phyloP scores from a whole-genome alignment of 2,329 filamentous ascomycete species.

The Fusarium sp. region DNA sequence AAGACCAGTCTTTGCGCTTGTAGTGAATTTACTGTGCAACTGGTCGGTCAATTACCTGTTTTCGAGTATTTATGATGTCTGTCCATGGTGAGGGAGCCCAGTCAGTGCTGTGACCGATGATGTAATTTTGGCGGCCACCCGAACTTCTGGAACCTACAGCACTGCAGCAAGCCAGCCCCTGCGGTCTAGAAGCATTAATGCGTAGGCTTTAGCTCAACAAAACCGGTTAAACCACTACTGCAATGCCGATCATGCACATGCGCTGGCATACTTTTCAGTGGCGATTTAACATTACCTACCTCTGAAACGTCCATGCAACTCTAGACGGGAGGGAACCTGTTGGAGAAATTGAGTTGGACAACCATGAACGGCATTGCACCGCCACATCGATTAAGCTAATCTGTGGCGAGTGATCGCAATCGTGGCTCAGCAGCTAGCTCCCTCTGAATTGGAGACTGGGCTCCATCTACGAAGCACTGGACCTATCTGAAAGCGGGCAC shows the following conservation, averaged over 20 bases:
- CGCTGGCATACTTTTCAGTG: slow-evolving; percentile 26
- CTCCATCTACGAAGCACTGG: slow-evolving; percentile 12
- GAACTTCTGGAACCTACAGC: slow-evolving; percentile 30
- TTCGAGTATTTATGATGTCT: slow-evolving; percentile 29
- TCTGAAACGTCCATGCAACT: slow-evolving; percentile 28
- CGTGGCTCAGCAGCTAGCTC: slow-evolving; percentile 30
- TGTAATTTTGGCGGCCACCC: slow-evolving; percentile 40
- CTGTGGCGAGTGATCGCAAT: slow-evolving; percentile 14
- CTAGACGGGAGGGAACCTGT: slow-evolving; percentile 21
- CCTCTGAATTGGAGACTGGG: slow-evolving; percentile 19
- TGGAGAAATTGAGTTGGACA: background rate
- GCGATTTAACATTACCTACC: slow-evolving; percentile 16
- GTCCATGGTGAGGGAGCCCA: slow-evolving; percentile 36
- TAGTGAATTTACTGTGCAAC: slow-evolving; percentile 6
- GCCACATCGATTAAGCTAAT: slow-evolving; percentile 28
- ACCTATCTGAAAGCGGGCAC: slow-evolving; percentile 10
- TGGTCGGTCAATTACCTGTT: slow-evolving; percentile 36
- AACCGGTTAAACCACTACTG: slow-evolving; percentile 25
- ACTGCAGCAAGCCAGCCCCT: background rate
- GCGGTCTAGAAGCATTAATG: slow-evolving; percentile 14
- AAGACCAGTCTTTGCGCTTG: slow-evolving; percentile 3
- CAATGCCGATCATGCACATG: slow-evolving; percentile 29
- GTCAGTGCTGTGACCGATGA: slow-evolving; percentile 35
- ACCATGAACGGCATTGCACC: slow-evolving; percentile 22
- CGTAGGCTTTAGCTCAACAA: slow-evolving; percentile 10